Percentiles rank a stretch among this genome's conserved stretches.
These are phyloP conservation scores for Stagonosporopsis chrysanthemi DNA, from an alignment of 2,329 filamentous ascomycete species.

Conservation along the genomic window DNA sequence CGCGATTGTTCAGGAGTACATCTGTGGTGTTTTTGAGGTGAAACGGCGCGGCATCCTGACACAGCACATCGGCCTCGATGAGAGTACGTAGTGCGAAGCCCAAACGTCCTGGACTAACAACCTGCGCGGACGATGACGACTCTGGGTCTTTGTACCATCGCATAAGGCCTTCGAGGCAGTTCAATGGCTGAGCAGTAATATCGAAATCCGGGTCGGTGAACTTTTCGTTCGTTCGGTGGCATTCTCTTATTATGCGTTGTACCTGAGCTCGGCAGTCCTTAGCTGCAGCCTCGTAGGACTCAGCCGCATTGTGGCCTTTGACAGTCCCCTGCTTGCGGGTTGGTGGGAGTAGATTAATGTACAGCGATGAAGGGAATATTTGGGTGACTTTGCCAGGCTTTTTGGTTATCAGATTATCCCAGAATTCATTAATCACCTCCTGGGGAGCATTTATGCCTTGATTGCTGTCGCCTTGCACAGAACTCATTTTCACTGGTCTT, in stretches of 20 bases:
- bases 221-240: slow-evolving; percentile 79
- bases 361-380: slow-evolving; percentile 71
- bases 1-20: slow-evolving; percentile 53
- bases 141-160: slow-evolving; percentile 52
- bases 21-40: slow-evolving; percentile 65
- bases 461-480: slow-evolving; percentile 25
- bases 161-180: slow-evolving; percentile 42
- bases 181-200: slow-evolving; percentile 72
- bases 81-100: slow-evolving; percentile 38
- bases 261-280: slow-evolving; percentile 70
- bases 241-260: slow-evolving; percentile 65
- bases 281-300: slow-evolving; percentile 76
- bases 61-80: slow-evolving; percentile 31
- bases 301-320: slow-evolving; percentile 66
- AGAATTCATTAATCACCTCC: slow-evolving; percentile 73
- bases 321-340: slow-evolving; percentile 56
- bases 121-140: slow-evolving; percentile 58
- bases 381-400: slow-evolving; percentile 75
- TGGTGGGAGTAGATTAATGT: slow-evolving; percentile 57
- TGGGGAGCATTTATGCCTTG: slow-evolving; percentile 58
- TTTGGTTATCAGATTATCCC: slow-evolving; percentile 71
- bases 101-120: slow-evolving; percentile 24
- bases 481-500: slow-evolving; percentile 22
- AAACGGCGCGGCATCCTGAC: slow-evolving; percentile 26
- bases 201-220: slow-evolving; percentile 86